Conservation (phyloP, 208 protist species). For the Novymonas esmeraldas region DNA sequence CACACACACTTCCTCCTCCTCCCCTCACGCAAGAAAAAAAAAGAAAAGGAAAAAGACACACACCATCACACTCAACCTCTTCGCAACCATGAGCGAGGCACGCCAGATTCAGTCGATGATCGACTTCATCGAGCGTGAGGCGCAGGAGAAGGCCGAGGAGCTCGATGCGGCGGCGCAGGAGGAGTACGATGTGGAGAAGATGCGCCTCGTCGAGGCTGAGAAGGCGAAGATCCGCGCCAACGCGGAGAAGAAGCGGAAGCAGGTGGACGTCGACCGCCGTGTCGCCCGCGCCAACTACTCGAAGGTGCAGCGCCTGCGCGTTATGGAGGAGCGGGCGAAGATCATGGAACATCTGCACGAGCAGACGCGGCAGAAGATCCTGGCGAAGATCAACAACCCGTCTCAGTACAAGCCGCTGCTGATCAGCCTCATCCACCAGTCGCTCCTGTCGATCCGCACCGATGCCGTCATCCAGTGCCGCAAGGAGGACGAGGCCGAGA, state of each 20-base stretch:
- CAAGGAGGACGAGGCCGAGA: slow-evolving; percentile 67
- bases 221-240: slow-evolving; percentile 83
- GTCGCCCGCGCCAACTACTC: slow-evolving; percentile 87
- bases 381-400: slow-evolving; percentile 57
- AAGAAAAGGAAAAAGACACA: no score
- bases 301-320: slow-evolving; percentile 77
- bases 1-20: background rate
- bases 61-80: slow-evolving; percentile 6
- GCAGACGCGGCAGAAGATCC: slow-evolving; percentile 61
- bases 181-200: slow-evolving; percentile 92
- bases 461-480: slow-evolving; percentile 74
- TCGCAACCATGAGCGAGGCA: slow-evolving; percentile 77
- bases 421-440: slow-evolving; percentile 68
- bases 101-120: slow-evolving; percentile 94
- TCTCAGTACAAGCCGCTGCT: slow-evolving; percentile 73
- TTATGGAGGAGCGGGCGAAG: slow-evolving; percentile 83
- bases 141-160: slow-evolving; percentile 91
- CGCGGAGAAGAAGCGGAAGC: slow-evolving; percentile 80
- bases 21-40: no score
- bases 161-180: slow-evolving; percentile 88
- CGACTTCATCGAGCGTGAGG: slow-evolving; percentile 94
- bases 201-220: slow-evolving; percentile 85
- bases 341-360: slow-evolving; percentile 83
- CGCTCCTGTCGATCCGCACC: slow-evolving; percentile 71
- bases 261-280: slow-evolving; percentile 84